Evolutionary conservation across 2,329 filamentous ascomycete species (phyloP).

Genomic region (Arthrobotrys sinensis): DNA sequence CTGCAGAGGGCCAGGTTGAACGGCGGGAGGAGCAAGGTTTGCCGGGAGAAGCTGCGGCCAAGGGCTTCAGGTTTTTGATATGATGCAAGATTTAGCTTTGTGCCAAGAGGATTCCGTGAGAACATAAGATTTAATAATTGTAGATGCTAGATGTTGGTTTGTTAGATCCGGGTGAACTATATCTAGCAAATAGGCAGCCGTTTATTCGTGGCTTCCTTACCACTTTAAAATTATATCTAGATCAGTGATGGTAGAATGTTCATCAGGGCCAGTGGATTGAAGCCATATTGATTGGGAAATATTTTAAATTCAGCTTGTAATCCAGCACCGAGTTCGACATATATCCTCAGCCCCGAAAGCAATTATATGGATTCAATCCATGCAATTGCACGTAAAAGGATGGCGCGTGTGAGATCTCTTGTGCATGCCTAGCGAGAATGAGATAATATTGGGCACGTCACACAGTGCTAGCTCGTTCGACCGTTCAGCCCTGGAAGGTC

Average conservation of each 20-base stretch:
- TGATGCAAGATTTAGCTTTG: slow-evolving; percentile 65
- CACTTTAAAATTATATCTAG: background rate
- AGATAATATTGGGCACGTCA: slow-evolving; percentile 2
- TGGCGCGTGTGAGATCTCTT: slow-evolving; percentile 20
- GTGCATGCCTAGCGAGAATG: slow-evolving; percentile 10
- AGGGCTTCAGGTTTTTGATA: slow-evolving; percentile 78
- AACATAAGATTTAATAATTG: slow-evolving; percentile 1
- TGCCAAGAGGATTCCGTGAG: background rate
- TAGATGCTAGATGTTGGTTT: background rate
- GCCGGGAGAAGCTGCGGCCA: slow-evolving; percentile 73
- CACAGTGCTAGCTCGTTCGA: slow-evolving; percentile 7
- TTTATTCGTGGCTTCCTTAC: background rate
- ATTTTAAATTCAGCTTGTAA: slow-evolving; percentile 2
- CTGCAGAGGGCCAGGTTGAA: slow-evolving; percentile 11
- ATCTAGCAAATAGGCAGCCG: slow-evolving; percentile 6
- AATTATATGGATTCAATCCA: slow-evolving; percentile 7
- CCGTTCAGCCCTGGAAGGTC: slow-evolving; percentile 15
- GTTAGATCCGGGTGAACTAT: too few relatives aligned
- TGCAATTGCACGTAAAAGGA: background rate
- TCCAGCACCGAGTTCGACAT: background rate
- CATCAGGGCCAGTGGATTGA: background rate
- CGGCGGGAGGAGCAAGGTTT: slow-evolving; percentile 71
- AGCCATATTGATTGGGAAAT: background rate
- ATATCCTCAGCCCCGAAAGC: slow-evolving; percentile 1
- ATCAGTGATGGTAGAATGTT: background rate